Percentiles rank a stretch among this genome's conserved stretches.
Evolutionary conservation across 192 early-diverging fungal species (phyloP).

Genomic region (Gryganskiella cystojenkinii): DNA sequence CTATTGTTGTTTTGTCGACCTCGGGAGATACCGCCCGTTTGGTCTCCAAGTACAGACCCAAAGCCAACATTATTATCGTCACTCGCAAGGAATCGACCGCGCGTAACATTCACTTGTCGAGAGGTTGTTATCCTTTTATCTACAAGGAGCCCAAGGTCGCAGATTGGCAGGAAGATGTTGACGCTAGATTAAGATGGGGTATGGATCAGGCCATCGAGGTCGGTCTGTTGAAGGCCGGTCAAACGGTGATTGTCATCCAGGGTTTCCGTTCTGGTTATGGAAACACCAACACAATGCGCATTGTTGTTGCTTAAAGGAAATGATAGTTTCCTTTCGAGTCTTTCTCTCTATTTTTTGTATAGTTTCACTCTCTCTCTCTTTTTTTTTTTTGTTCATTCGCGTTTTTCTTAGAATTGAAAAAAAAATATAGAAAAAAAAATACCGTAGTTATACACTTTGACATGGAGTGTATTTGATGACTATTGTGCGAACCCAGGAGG

Average conservation of each 20-base stretch:
- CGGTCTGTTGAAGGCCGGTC: slow-evolving; percentile 61
- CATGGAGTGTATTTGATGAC: neutral
- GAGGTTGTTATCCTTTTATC: slow-evolving; percentile 85
- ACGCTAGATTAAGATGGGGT: slow-evolving; percentile 79
- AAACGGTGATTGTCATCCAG: slow-evolving; percentile 81
- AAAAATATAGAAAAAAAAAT: too few species aligned
- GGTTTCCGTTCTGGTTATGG: slow-evolving; percentile 83
- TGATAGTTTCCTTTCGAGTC: neutral
- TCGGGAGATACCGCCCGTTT: slow-evolving; percentile 89
- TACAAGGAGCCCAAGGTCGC: slow-evolving; percentile 67
- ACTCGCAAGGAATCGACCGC: slow-evolving; percentile 82
- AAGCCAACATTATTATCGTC: slow-evolving; percentile 91
- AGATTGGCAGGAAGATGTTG: slow-evolving; percentile 88
- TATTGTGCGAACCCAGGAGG: neutral
- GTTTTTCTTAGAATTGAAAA: too few species aligned
- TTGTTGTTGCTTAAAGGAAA: slow-evolving; percentile 63
- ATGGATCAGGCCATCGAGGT: slow-evolving; percentile 79
- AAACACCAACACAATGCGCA: slow-evolving; percentile 87
- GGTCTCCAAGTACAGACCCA: slow-evolving; percentile 95
- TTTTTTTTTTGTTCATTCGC: too few species aligned
- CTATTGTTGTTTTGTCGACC: slow-evolving; percentile 92
- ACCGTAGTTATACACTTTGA: neutral
- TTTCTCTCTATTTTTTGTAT: slow-evolving; percentile 1
- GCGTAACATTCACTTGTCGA: slow-evolving; percentile 79
- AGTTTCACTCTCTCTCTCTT: slow-evolving; percentile 36